Evolutionary conservation across 2,329 filamentous ascomycete species (phyloP).

Genomic region (Xylariales sp.): DNA sequence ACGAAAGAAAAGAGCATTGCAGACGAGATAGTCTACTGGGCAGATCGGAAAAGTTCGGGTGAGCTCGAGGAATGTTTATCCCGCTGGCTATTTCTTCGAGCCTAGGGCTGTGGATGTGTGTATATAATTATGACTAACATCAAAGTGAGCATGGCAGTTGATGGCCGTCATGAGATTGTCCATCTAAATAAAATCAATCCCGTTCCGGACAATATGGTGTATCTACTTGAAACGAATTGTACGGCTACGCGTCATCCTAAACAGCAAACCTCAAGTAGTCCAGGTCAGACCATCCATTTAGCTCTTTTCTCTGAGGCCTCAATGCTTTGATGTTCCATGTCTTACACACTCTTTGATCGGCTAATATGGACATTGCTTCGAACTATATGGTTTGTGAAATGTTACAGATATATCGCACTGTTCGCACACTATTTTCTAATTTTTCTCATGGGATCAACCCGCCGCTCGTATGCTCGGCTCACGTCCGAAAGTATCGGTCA

Average conservation of each 20-base stretch:
- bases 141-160: neutral
- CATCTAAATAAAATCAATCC: neutral
- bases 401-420: neutral
- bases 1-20: neutral
- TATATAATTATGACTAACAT: neutral
- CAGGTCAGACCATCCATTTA: too few relatives aligned
- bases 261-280: too few relatives aligned
- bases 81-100: neutral
- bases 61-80: neutral
- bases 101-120: neutral
- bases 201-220: neutral
- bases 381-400: slow-evolving; percentile 1
- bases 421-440: neutral
- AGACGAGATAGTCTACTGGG: neutral
- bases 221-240: neutral
- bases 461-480: neutral
- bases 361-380: too few relatives aligned
- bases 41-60: neutral
- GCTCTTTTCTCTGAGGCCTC: too few relatives aligned
- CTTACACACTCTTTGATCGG: too few relatives aligned
- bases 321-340: too few relatives aligned
- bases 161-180: neutral
- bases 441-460: neutral
- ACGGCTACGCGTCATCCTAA: neutral
- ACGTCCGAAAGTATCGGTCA: slow-evolving; percentile 24